Conservation (phyloP, 202 grass and related monocot species). For the Eragrostis tef region DNA sequence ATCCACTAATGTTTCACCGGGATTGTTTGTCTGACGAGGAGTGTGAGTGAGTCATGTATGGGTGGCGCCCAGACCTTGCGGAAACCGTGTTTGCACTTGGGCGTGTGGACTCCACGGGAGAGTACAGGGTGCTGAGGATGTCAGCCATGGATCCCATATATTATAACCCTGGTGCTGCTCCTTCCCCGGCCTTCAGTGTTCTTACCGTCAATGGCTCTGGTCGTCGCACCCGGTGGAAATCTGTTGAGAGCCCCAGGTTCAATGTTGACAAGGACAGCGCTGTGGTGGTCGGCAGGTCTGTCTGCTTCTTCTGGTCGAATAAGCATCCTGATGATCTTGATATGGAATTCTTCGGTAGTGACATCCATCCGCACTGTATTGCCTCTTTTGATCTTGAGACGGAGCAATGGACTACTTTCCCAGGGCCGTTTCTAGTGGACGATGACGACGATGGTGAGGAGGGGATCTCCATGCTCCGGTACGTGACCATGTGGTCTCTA, state of each 20-base stretch:
- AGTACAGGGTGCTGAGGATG: constrained; percentile 2
- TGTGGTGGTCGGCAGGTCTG: not conserved
- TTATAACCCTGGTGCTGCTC: too few species aligned
- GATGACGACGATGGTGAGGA: too few species aligned
- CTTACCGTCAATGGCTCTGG: not conserved
- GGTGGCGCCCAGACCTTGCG: too few species aligned
- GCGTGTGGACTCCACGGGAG: not conserved
- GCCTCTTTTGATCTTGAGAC: not conserved
- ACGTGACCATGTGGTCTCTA: not conserved
- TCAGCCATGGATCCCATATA: too few species aligned
- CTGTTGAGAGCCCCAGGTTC: not conserved
- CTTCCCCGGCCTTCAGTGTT: too few species aligned
- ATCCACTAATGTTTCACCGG: too few species aligned
- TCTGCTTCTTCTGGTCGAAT: not conserved
- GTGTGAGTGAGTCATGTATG: too few species aligned
- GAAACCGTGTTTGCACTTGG: not conserved
- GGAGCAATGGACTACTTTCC: not conserved
- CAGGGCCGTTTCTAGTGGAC: not conserved
- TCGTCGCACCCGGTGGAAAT: not conserved
- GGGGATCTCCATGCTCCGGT: too few species aligned
- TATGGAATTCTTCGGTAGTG: too few species aligned
- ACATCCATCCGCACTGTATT: not conserved
- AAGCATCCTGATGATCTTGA: too few species aligned
- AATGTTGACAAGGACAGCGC: not conserved
- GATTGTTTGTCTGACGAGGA: too few species aligned